Evolutionary conservation across 2,329 filamentous ascomycete genomes (phyloP).

Genomic region (Monilinia aucupariae): DNA sequence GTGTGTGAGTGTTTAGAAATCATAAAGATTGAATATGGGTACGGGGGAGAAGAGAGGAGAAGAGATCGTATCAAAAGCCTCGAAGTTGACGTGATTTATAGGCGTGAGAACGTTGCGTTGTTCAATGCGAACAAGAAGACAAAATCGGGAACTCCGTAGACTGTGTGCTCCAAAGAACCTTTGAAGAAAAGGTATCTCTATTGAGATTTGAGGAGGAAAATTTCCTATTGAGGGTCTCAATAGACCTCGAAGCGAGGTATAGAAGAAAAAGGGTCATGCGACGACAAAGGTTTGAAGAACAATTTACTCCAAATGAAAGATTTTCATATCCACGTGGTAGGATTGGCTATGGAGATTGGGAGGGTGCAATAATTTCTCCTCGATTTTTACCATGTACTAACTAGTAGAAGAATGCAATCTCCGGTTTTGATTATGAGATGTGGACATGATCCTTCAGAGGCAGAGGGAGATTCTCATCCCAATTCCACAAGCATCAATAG

Average conservation of each 20-base stretch:
- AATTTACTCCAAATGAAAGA: background rate
- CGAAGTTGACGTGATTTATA: constrained; percentile 10
- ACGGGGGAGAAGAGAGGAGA: background rate
- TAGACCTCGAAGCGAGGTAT: background rate
- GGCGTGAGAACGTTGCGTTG: background rate
- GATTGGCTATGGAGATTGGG: background rate
- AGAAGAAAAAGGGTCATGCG: background rate
- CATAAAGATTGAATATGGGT: constrained; percentile 7
- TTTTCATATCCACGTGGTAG: background rate
- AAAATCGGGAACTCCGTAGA: background rate
- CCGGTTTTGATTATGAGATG: background rate
- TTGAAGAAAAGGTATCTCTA: background rate
- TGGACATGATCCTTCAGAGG: background rate
- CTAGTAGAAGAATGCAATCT: background rate
- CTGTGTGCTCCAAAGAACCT: background rate
- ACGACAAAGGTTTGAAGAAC: background rate
- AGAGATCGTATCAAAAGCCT: background rate
- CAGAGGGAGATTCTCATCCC: background rate
- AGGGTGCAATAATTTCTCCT: background rate
- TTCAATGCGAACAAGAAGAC: background rate
- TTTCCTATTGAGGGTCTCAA: constrained; percentile 2
- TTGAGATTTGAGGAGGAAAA: background rate
- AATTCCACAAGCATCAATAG: background rate
- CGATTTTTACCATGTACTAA: background rate
- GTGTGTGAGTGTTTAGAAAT: background rate